Base-by-base conservation (phyloP, 495 filamentous ascomycete genomes). In the Echria macrotheca region DNA sequence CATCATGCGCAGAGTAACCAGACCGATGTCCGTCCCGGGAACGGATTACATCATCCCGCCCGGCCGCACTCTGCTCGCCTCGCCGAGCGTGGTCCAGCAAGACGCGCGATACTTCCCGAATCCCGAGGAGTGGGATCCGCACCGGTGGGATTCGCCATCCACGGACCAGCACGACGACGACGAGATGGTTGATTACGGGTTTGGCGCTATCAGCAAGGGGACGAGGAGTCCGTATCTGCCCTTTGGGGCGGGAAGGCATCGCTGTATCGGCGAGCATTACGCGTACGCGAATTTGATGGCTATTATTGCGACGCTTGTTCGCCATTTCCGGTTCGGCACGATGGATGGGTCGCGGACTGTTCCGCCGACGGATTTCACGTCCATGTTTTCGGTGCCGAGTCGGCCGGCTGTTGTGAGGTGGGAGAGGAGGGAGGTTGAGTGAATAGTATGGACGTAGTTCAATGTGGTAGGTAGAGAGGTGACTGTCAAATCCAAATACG, bases 1-100 rank as follows among this genome's bases (percentile, higher is more conserved):
- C 4, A 79, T 87, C 53, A 76, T 87, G 69, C 81, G 83, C 52
- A 79, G 80, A 59, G 83, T 86, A 51, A 86, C 78, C 55, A 69
- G 71, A 41, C 80, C 83, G 4, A 72, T 87, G 53, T 69, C 72
- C 0, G 70, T 90, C 37, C 73, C 82, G 9, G 83, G 79, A 19
- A 90, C 83, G 4, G 64, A 72, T 10, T 88, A 78, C 55, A 69
- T 81, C 17, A 75, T 91, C 47, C 82, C 84, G 3, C 65, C 75
- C 0, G 69, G 67, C 7, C 81, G 86, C 60, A 72, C 71, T 14
- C 71, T 91, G 18, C 75, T 91, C 31, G 78, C 84, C 4, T 80
- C 86, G 8, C 87, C 87, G 35, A 47, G 47, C 15, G 69, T 77
- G 24, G 70, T 70, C 21, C 71, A 72, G 10, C 57, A 72, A 24